Evolutionary conservation across 768 basidiomycete species (phyloP), one percentile per base, ranked within the genome.

Genomic region (Leccinellum albellum): DNA sequence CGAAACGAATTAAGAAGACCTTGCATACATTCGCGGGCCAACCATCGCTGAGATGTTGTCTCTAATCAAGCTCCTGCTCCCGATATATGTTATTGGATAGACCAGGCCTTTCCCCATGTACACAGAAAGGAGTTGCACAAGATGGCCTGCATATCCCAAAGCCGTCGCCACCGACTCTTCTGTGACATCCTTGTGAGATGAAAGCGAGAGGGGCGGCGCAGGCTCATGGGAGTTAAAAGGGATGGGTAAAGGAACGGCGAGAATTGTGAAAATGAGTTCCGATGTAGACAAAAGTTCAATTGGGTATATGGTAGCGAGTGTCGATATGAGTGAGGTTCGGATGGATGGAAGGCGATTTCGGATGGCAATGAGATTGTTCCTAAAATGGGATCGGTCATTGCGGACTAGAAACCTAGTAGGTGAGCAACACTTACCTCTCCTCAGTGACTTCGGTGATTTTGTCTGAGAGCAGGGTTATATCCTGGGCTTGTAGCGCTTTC

Each of bases 11-110:
- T 23, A 31, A 23, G 53, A 52, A 47, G 9, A 40, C 51, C 26
- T 50, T 15, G 78, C 89, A 73, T 66, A 96, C 93, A 94, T 89
- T 71, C 96, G 78, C 9, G 94, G 94, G 3, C 97, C 97, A 56
- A 94, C 87, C 89, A 98, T 97, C 14, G 88, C 86, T 49, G 92
- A 94, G 50, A 98, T 95, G 13, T 87, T 87, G 75, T 99, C 97
- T 67, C 85, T 84, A 59, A 98, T 91, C 59, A 94, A 70, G 73
- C 94, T 97, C 60, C 91, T 79, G 63, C 94, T 98, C 3, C 94
- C 95, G 50, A 91, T 80, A 71, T 85, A 94, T 20, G 89, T 93
- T 50, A 98, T 81, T 23, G 95, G 93, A 75, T 99, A 98, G 14
- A 90, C 81, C 42, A 98, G 73, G 23, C 79, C 77, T 59, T 86